Percentiles rank a stretch among this genome's conserved stretches.
Conservation (phyloP, 75 land plant species). For the Picea sitchensis region DNA sequence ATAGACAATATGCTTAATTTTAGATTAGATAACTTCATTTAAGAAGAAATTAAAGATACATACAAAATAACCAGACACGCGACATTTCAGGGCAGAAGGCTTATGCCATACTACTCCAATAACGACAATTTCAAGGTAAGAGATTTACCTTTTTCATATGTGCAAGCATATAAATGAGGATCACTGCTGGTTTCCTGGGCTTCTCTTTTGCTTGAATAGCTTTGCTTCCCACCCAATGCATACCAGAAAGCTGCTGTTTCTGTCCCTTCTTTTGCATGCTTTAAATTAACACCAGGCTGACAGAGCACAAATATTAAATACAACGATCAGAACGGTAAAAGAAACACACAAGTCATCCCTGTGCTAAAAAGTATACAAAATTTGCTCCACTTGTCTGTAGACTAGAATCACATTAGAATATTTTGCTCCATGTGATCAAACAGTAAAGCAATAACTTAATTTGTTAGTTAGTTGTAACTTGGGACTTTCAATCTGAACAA, state of each 20-base stretch:
- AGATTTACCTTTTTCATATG: constrained; percentile 26
- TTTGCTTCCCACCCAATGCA: constrained; percentile 87
- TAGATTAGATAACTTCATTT: neutral
- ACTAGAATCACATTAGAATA: too few species aligned
- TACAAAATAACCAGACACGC: neutral
- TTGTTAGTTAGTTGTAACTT: neutral
- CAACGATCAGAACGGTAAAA: neutral
- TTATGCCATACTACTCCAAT: neutral
- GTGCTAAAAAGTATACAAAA: neutral
- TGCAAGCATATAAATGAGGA: constrained; percentile 49
- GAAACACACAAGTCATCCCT: neutral
- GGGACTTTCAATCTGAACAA: neutral
- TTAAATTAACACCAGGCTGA: constrained; percentile 66
- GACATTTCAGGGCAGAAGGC: neutral
- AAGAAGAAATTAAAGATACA: neutral
- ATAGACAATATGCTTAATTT: neutral
- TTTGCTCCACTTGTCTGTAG: too few species aligned
- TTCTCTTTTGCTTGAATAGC: constrained; percentile 64
- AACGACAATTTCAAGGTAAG: constrained; percentile 2
- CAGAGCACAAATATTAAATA: constrained; percentile 2
- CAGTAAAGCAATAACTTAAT: neutral
- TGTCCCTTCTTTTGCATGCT: constrained; percentile 88
- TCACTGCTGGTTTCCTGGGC: constrained; percentile 64
- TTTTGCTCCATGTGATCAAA: too few species aligned
- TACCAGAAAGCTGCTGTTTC: constrained; percentile 86